Conservation (phyloP, 768 basidiomycete species). For the Dioszegia aurantiaca region DNA sequence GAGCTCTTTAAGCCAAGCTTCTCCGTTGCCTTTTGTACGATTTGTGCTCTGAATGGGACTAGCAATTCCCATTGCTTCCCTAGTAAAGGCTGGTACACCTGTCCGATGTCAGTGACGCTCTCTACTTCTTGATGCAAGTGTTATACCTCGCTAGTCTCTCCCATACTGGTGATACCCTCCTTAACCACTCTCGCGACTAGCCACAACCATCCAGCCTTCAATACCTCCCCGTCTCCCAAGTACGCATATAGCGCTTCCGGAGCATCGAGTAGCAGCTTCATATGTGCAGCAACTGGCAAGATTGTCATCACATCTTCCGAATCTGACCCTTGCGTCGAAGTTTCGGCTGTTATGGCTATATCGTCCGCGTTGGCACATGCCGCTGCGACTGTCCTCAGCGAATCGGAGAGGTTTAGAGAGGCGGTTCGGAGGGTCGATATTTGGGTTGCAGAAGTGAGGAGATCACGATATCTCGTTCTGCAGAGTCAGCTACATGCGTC, state of each 20-base stretch:
- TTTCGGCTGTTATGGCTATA: conserved; percentile 22
- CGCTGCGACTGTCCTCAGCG: conserved; percentile 32
- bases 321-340: conserved; percentile 21
- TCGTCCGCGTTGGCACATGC: conserved; percentile 39
- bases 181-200: conserved; percentile 80
- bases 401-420: conserved; percentile 40
- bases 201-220: conserved; percentile 83
- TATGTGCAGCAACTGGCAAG: conserved; percentile 67
- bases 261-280: conserved; percentile 86
- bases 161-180: conserved; percentile 65
- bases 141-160: conserved; percentile 60
- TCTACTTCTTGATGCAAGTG: too few species aligned
- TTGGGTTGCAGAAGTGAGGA: conserved; percentile 51
- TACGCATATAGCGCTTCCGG: conserved; percentile 82
- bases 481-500: neutral
- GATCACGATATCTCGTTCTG: conserved; percentile 50
- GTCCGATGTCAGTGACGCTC: too few species aligned
- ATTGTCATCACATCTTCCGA: conserved; percentile 37
- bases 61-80: conserved; percentile 92
- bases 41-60: conserved; percentile 79
- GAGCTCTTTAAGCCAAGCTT: conserved; percentile 65
- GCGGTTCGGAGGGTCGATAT: conserved; percentile 46
- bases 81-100: conserved; percentile 84
- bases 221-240: conserved; percentile 72
- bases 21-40: conserved; percentile 79